Conservation (phyloP, 257 asterid species). For the Solanum phureja region DNA sequence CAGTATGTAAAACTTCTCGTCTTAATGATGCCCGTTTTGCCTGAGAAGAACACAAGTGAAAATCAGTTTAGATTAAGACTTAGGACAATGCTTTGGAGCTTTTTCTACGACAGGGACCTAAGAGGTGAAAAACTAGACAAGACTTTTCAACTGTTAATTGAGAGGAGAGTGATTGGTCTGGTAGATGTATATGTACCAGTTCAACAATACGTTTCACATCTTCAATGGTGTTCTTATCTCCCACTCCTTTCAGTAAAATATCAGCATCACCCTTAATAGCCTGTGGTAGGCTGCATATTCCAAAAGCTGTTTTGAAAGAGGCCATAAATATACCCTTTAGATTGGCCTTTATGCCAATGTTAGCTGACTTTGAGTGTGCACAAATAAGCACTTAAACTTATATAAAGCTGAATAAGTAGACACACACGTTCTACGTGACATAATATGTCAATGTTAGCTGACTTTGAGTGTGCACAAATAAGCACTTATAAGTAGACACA, state of each 20-base stretch:
- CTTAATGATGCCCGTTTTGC: slow-evolving; percentile 72
- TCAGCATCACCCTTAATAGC: slow-evolving; percentile 52
- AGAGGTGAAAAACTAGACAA: neutral
- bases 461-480: no score
- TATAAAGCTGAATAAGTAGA: no score
- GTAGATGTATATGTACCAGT: slow-evolving; percentile 38
- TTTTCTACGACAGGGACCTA: neutral
- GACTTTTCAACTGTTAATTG: neutral
- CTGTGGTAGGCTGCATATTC: slow-evolving; percentile 38
- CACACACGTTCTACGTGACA: no score
- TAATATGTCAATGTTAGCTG: no score
- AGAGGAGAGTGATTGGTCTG: neutral
- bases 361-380: no score
- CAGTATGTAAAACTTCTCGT: slow-evolving; percentile 67
- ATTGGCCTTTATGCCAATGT: no score
- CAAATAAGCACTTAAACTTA: no score
- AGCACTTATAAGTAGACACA: no score
- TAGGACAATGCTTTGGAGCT: neutral
- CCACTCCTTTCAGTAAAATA: slow-evolving; percentile 32
- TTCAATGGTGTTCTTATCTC: slow-evolving; percentile 50
- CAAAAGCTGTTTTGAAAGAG: slow-evolving; percentile 54
- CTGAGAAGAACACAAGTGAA: slow-evolving; percentile 18
- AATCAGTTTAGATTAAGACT: neutral
- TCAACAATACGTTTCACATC: slow-evolving; percentile 67
- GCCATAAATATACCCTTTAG: neutral